These are phyloP conservation scores for Colletotrichum sp. DNA, from an alignment of 2,329 filamentous ascomycete genomes.

Conservation along the genomic window DNA sequence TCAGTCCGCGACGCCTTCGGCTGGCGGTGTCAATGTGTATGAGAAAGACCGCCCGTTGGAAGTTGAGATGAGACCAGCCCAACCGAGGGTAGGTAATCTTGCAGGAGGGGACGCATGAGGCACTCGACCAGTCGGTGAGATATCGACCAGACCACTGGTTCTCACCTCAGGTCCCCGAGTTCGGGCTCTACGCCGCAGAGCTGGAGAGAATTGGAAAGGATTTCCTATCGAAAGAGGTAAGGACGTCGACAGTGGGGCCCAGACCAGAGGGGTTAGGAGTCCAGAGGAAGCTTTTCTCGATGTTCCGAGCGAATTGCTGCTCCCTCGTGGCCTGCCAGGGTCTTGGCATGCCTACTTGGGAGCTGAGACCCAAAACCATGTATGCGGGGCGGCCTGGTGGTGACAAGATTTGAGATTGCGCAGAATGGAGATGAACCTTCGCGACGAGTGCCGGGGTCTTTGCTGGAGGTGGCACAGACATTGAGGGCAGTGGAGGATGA, in stretches of 20 bases:
- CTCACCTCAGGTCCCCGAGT: neutral
- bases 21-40: neutral
- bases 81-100: neutral
- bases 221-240: neutral
- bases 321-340: neutral
- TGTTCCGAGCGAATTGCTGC: neutral
- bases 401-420: neutral
- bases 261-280: neutral
- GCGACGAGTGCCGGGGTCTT: neutral
- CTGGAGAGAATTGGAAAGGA: neutral
- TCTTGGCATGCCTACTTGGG: neutral
- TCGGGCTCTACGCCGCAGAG: neutral
- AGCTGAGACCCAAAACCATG: neutral
- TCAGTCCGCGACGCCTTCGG: neutral
- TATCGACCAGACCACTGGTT: neutral
- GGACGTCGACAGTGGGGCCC: neutral
- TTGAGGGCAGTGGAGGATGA: neutral
- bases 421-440: neutral
- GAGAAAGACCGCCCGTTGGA: neutral
- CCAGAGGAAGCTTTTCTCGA: neutral
- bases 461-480: neutral
- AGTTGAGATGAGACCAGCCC: neutral
- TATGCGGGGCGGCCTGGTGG: neutral
- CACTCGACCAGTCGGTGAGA: neutral
- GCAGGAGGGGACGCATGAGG: neutral